phyloP scores from a whole-genome alignment of 257 asterid genomes.

The Datura wrightii region DNA sequence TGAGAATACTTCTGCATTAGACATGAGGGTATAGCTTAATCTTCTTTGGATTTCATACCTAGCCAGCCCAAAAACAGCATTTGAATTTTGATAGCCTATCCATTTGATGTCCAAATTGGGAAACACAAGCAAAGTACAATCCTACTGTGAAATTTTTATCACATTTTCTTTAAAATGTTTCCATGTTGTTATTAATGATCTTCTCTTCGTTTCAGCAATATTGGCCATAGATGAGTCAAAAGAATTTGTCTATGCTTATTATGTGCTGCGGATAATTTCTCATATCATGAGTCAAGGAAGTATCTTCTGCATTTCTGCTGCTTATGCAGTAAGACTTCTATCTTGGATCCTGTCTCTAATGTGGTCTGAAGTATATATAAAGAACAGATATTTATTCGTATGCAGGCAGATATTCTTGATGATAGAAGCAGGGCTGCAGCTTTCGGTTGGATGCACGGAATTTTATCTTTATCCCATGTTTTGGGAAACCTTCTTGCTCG shows the following conservation, averaged over 20 bases:
- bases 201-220: conserved; percentile 58
- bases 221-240: conserved; percentile 72
- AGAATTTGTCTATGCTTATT: conserved; percentile 82
- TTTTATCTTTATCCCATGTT: conserved; percentile 88
- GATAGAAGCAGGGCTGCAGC: conserved; percentile 67
- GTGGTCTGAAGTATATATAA: background rate
- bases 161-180: background rate
- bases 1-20: background rate
- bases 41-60: background rate
- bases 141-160: background rate
- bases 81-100: background rate
- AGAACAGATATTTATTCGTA: background rate
- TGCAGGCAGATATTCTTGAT: conserved; percentile 85
- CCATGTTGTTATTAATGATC: background rate
- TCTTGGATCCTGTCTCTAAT: background rate
- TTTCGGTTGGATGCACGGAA: conserved; percentile 87
- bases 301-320: conserved; percentile 86
- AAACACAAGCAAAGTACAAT: background rate
- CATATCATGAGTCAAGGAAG: conserved; percentile 88
- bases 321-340: conserved; percentile 73
- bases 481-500: conserved; percentile 83
- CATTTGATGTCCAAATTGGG: background rate
- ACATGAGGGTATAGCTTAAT: background rate
- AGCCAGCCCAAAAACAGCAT: background rate
- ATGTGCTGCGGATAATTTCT: conserved; percentile 69